phyloP scores from a whole-genome alignment of 2,329 filamentous ascomycete species.

The Emydomyces testavorans region DNA sequence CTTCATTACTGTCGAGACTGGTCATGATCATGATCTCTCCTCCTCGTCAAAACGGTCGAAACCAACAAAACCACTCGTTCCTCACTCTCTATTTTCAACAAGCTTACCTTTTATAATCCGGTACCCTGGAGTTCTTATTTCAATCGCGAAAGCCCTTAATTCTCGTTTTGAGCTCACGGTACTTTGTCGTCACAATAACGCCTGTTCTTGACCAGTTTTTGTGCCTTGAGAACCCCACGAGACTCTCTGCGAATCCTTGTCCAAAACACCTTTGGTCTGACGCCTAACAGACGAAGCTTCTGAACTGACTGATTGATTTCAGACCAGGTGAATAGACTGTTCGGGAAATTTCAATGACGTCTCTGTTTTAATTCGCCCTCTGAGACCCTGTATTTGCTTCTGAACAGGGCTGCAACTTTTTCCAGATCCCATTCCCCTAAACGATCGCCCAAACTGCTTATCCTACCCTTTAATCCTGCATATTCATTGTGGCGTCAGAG shows the following conservation, averaged over 20 bases:
- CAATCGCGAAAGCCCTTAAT: background rate
- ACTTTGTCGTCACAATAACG: background rate
- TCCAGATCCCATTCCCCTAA: background rate
- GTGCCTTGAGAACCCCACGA: slow-evolving; percentile 11
- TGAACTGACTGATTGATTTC: slow-evolving; percentile 7
- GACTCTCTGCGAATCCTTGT: slow-evolving; percentile 12
- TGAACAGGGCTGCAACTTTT: background rate
- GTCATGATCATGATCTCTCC: no score
- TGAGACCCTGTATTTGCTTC: background rate
- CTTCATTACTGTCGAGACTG: slow-evolving; percentile 3
- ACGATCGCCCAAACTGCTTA: slow-evolving; percentile 10
- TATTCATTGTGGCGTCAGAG: slow-evolving; percentile 7
- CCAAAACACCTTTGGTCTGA: slow-evolving; percentile 5
- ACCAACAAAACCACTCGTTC: slow-evolving; percentile 1
- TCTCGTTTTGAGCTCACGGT: slow-evolving; percentile 1
- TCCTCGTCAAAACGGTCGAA: no score
- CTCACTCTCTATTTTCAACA: background rate
- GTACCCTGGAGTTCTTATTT: background rate
- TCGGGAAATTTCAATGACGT: slow-evolving; percentile 6
- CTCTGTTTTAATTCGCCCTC: slow-evolving; percentile 6
- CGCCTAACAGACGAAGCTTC: slow-evolving; percentile 5
- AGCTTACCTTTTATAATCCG: background rate
- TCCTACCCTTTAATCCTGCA: background rate
- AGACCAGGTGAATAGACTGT: slow-evolving; percentile 2
- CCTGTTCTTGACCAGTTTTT: slow-evolving; percentile 7